phyloP scores from a whole-genome alignment of 768 basidiomycete species.

The Ephemerocybe angulata region DNA sequence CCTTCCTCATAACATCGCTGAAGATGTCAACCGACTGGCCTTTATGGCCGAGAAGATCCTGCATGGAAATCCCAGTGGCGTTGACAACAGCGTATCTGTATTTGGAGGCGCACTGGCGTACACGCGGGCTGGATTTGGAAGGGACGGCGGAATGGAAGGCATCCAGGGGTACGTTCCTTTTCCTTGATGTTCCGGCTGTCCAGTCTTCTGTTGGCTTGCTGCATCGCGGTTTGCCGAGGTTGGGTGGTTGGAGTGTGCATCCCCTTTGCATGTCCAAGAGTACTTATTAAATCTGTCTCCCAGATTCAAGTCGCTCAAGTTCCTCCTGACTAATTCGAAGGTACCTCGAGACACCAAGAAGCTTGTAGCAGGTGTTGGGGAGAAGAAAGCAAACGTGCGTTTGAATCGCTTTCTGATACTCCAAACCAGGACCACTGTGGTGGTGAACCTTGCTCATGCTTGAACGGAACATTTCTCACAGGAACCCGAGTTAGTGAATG shows the following conservation, averaged over 20 bases:
- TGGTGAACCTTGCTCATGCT: conserved; percentile 8
- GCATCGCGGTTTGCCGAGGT: not conserved
- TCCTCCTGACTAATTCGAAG: conserved; percentile 90
- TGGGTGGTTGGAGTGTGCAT: not conserved
- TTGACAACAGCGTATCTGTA: conserved; percentile 93
- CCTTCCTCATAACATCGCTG: conserved; percentile 59
- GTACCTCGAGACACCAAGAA: conserved; percentile 93
- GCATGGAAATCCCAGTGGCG: conserved; percentile 95
- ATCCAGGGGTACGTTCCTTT: conserved; percentile 69
- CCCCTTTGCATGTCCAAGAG: not conserved
- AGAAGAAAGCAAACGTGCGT: conserved; percentile 60
- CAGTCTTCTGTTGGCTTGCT: not conserved
- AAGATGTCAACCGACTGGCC: conserved; percentile 88
- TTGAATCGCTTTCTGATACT: conserved; percentile 4
- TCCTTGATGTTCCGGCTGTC: conserved; percentile 7
- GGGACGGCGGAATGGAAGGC: conserved; percentile 76
- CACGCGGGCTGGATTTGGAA: conserved; percentile 74
- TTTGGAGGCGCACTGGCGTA: conserved; percentile 92
- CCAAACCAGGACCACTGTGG: not conserved
- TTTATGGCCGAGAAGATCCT: conserved; percentile 94
- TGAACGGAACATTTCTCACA: conserved; percentile 26
- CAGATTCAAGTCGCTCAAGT: conserved; percentile 87
- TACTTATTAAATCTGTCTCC: conserved; percentile 13
- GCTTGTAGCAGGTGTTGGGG: conserved; percentile 85
- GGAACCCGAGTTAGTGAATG: conserved; percentile 84